Conservation (phyloP, 352 stramenopile species). For the Pythium monospermum region DNA sequence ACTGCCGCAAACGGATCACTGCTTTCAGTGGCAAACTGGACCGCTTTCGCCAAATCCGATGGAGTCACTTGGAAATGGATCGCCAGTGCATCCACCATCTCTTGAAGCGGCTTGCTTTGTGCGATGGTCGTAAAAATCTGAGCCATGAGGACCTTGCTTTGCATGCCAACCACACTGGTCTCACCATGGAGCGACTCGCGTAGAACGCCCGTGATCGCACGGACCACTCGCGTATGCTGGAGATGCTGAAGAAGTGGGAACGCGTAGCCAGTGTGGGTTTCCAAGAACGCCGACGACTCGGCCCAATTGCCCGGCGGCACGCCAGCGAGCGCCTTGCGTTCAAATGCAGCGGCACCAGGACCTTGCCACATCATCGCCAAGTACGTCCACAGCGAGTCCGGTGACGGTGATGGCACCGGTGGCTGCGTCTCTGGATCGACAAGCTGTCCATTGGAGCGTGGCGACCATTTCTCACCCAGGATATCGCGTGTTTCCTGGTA, state of each 20-base stretch:
- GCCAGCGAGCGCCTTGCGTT: background rate
- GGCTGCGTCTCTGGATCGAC: constrained; percentile 1
- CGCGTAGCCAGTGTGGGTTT: background rate
- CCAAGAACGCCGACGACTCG: background rate
- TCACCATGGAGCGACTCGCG: background rate
- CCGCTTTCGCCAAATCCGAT: too few species aligned
- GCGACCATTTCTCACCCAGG: constrained; percentile 5
- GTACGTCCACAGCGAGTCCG: constrained; percentile 1
- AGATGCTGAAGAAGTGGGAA: constrained; percentile 2
- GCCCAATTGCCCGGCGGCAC: background rate
- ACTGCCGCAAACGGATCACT: background rate
- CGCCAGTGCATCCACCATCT: background rate
- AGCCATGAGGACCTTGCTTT: constrained; percentile 1
- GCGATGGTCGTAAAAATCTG: constrained; percentile 8
- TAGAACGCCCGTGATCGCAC: constrained; percentile 2
- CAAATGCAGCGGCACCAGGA: background rate
- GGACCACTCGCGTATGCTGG: constrained; percentile 2
- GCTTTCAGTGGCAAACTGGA: too few species aligned
- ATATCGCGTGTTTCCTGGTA: constrained; percentile 1
- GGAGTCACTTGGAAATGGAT: background rate
- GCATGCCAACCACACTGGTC: background rate
- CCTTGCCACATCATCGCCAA: constrained; percentile 3
- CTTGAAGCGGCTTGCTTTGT: background rate
- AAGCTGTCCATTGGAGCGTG: constrained; percentile 3
- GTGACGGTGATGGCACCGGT: background rate